A percentile compares a stretch with the other conserved stretches of the same genome.
These are phyloP conservation scores for Stemphylium lycopersici DNA, from an alignment of 2,329 filamentous ascomycete species.

Conservation along the genomic window DNA sequence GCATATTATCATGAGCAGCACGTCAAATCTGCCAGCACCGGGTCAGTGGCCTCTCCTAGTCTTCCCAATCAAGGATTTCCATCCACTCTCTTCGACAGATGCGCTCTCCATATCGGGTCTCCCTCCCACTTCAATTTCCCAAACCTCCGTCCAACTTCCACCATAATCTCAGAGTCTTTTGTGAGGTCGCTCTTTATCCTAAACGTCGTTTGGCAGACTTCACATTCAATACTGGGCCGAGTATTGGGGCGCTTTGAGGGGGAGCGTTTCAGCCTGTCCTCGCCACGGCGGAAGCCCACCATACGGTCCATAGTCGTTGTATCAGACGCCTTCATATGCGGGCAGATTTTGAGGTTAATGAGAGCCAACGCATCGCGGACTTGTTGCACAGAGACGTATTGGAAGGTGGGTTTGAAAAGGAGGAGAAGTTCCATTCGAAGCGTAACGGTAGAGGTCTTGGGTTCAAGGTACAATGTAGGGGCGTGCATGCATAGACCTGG, in stretches of 20 bases:
- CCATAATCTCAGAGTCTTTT: background rate
- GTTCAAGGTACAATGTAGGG: background rate
- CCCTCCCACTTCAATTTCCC: background rate
- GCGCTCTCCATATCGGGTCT: conserved; percentile 1
- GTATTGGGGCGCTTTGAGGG: background rate
- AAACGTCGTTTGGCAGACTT: background rate
- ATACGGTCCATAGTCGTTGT: background rate
- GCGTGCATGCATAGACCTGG: background rate
- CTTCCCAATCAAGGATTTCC: background rate
- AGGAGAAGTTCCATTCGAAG: background rate
- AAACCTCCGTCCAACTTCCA: conserved; percentile 1
- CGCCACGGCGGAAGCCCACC: background rate
- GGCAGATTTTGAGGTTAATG: background rate
- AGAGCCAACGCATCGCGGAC: background rate
- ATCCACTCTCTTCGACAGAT: background rate
- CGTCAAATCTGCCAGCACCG: background rate
- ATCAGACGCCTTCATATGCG: background rate
- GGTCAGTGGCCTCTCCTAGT: too few relatives aligned
- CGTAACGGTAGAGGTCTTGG: background rate
- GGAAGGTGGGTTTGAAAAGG: background rate
- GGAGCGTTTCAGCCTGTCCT: background rate
- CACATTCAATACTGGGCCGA: background rate
- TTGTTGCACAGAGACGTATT: background rate
- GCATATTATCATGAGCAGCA: background rate
- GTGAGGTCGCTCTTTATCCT: background rate